Conservation (phyloP, 2,329 filamentous ascomycete genomes). For the Metarhizium robertsii region DNA sequence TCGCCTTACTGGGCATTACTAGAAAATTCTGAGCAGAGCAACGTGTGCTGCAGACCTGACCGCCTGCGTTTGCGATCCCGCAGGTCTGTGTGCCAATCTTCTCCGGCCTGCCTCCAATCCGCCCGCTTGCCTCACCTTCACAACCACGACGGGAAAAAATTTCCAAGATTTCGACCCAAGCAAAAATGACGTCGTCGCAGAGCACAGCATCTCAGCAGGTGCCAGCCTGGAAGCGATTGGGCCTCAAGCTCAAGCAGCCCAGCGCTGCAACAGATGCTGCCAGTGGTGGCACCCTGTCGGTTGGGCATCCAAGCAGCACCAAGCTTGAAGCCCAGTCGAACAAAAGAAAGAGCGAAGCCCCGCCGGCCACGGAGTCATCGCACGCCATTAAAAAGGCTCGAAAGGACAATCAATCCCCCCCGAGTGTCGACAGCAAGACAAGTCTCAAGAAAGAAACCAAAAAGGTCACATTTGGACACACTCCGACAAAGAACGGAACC, state of each 20-base stretch:
- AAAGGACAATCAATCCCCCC: slow-evolving; percentile 15
- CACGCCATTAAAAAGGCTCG: slow-evolving; percentile 25
- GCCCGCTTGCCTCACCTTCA: neutral
- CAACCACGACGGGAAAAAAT: slow-evolving; percentile 11
- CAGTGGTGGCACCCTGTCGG: slow-evolving; percentile 19
- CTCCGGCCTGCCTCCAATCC: neutral
- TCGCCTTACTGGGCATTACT: neutral
- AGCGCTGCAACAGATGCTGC: slow-evolving; percentile 22
- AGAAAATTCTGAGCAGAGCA: neutral
- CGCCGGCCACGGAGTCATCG: slow-evolving; percentile 19
- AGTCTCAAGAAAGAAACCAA: slow-evolving; percentile 29
- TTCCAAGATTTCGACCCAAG: neutral
- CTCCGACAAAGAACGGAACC: slow-evolving; percentile 24
- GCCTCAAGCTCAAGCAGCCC: slow-evolving; percentile 48
- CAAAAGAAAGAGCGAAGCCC: slow-evolving; percentile 32
- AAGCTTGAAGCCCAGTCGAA: slow-evolving; percentile 20
- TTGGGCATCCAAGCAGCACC: slow-evolving; percentile 28
- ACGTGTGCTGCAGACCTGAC: neutral
- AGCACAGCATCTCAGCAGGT: slow-evolving; percentile 36
- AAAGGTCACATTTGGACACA: slow-evolving; percentile 40
- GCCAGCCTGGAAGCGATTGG: slow-evolving; percentile 54
- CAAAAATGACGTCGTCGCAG: slow-evolving; percentile 33
- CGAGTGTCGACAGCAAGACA: slow-evolving; percentile 15
- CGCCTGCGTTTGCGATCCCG: neutral
- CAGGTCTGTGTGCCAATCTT: neutral